A percentile compares a stretch with the other conserved stretches of the same genome.
Conservation (phyloP, 352 stramenopile species). For the Globisporangium nagaii region DNA sequence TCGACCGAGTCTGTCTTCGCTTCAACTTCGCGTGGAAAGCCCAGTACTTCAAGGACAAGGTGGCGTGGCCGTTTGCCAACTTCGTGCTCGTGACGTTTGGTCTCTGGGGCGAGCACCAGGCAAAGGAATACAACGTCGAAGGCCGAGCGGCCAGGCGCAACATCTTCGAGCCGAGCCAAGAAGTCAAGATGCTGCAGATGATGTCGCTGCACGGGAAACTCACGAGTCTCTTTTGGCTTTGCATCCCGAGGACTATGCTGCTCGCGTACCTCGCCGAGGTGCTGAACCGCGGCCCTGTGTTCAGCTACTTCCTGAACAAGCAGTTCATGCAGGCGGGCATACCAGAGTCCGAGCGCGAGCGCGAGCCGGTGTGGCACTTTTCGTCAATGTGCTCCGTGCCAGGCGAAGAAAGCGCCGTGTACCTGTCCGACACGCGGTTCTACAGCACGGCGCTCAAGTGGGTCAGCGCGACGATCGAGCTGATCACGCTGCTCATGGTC, state of each 20-base stretch:
- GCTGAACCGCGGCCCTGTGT: conserved; percentile 45
- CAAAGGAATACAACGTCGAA: conserved; percentile 49
- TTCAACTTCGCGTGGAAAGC: conserved; percentile 57
- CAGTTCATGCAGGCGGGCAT: conserved; percentile 58
- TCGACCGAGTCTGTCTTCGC: conserved; percentile 39
- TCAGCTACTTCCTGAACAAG: conserved; percentile 58
- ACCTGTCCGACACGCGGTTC: conserved; percentile 46
- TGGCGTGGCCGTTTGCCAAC: conserved; percentile 44
- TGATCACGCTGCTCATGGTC: conserved; percentile 32
- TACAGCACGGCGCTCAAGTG: conserved; percentile 44
- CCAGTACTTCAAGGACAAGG: conserved; percentile 55
- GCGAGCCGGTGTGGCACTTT: conserved; percentile 46
- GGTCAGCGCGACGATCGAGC: conserved; percentile 37
- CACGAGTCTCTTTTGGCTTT: conserved; percentile 55
- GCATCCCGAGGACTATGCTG: conserved; percentile 38
- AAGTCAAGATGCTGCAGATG: conserved; percentile 65
- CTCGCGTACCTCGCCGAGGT: conserved; percentile 48
- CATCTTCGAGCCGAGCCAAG: conserved; percentile 43
- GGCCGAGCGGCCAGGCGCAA: conserved; percentile 53
- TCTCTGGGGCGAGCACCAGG: conserved; percentile 39
- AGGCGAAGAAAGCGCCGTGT: conserved; percentile 43
- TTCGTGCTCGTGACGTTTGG: conserved; percentile 40
- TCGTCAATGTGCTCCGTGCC: conserved; percentile 18
- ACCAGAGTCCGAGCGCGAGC: conserved; percentile 46
- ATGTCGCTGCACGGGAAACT: conserved; percentile 66